Base-by-base conservation (phyloP, 2,329 filamentous ascomycete species). In the Mollisia scopiformis region DNA sequence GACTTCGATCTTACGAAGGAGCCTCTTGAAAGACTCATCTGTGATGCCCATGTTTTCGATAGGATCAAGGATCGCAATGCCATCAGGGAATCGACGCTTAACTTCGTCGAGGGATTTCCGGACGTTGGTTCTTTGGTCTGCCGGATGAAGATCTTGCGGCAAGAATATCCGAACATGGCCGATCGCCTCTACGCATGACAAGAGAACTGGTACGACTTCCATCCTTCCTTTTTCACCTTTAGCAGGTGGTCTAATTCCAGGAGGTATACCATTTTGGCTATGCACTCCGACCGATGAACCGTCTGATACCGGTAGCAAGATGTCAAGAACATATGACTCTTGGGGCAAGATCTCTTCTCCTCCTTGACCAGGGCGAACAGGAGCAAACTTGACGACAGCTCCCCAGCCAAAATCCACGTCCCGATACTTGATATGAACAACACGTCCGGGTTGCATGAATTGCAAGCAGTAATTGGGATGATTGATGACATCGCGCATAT, bases 31-130 rank as follows among this genome's bases (percentile, higher is more conserved):
- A 0, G 87, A 88, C 1, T 97, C 93, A 71, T 98, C 95, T 3
- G 83, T 89, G 71, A 99, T 98, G 28, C 87, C 85, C 95, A 99
- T 98, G 72, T 97, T 93, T 75, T 98, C 93, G 39, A 99, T 89
- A 0, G 95, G 95, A 71, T 99, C 95, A 19, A 99, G 79, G 6
- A 93, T 82, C 2, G 95, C 90, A 59, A 99, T 80, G 2, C 95
- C 95, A 72, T 99, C 95, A 0, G 93, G 93, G 78, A 99, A 98
- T 27, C 95, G 88, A 67, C 87, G 87, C 76, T 91, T 85, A 16
- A 96, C 88, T 75, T 98, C 94, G 43, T 86, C 84, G 28, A 98
- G 77, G 3, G 84, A 77, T 71, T 89, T 91, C 57, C 85, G 82
- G 31, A 90, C 82, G 1, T 82, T 84, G 66, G 90, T 90, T 59